Conservation (phyloP, 225 moss, liverwort and hornwort species). For the Sphagnum contortum region DNA sequence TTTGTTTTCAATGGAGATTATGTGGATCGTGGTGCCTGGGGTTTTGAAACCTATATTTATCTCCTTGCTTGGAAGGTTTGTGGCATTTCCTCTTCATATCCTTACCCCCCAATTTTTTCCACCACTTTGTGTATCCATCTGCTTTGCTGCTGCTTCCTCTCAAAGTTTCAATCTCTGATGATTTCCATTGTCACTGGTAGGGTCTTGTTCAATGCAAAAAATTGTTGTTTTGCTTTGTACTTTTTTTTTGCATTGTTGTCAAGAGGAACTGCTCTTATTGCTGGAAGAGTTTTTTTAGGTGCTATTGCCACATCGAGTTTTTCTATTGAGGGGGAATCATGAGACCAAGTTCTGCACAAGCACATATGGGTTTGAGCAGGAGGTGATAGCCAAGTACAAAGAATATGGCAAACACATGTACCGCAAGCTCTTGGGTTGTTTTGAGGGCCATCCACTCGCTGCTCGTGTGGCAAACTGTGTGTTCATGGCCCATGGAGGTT, state of each 20-base stretch:
- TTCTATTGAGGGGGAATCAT: conserved; percentile 86
- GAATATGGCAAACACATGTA: conserved; percentile 80
- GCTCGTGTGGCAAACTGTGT: conserved; percentile 94
- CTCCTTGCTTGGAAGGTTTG: conserved; percentile 92
- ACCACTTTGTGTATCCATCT: no score
- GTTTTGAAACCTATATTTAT: conserved; percentile 91
- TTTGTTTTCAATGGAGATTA: conserved; percentile 97
- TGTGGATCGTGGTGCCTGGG: conserved; percentile 97
- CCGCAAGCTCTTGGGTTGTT: conserved; percentile 82
- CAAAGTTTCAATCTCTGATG: background rate
- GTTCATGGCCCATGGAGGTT: conserved; percentile 90
- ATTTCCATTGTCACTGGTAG: no score
- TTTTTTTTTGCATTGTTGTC: no score
- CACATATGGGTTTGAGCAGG: conserved; percentile 97
- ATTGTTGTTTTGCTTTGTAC: no score
- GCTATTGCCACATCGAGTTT: conserved; percentile 69
- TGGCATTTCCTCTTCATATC: background rate
- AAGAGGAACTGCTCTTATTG: no score
- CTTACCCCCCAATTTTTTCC: background rate
- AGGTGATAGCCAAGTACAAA: conserved; percentile 80
- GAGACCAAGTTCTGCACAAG: conserved; percentile 99
- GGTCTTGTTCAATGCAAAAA: no score
- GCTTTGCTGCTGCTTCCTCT: background rate
- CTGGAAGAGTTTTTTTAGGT: conserved; percentile 34
- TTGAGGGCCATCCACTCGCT: conserved; percentile 91